Evolutionary conservation across 2,329 filamentous ascomycete genomes (phyloP), one percentile per base, ranked within the genome.

Genomic region (Aspergillus glaucus): DNA sequence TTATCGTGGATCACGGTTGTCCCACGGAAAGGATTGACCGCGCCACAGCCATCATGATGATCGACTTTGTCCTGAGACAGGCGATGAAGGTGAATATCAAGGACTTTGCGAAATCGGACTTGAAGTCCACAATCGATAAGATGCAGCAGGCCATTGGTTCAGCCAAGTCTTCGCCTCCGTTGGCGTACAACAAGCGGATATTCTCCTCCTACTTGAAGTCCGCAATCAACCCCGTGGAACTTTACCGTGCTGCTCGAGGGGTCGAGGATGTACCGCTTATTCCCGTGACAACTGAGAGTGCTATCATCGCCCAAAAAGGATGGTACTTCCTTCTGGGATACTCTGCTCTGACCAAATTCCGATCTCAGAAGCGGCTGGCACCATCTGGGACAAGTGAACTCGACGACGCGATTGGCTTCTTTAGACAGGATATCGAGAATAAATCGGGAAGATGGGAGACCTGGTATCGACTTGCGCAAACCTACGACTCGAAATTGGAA

Each of bases 251-350:
- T n/a, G 77, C 95, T 34, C 84, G 82, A 53, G 93, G 93, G 9
- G 79, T 87, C 34, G 80, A 90, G 6, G 81, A 83, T 45, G 79
- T 94, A 19, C 82, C 91, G 50, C 82, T 86, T 2, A 79, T 88
- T 4, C 76, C 81, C 0, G 83, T 91, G 6, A 80, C 84, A 2
- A 78, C 81, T 0, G 86, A 93, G 50, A 85, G 83, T 46, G 79
- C 80, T 0, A 71, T 75, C 10, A 74, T 94, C 30, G 90, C 91
- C 0, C 81, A 82, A 21, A 86, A 88, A 56, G 88, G 90, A 42
- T 97, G 92, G 92, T 95, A 89, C 66, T 95, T 93, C 66, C 73
- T 96, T 26, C 80, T 95, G 53, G 92, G 92, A 17, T 87, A 93
- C 77, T 87, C 95, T 48, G 85, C 88, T 2, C 77, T 97, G 49